phyloP scores from a whole-genome alignment of 345 rosid genomes.

The Chamaenerion angustifolium region DNA sequence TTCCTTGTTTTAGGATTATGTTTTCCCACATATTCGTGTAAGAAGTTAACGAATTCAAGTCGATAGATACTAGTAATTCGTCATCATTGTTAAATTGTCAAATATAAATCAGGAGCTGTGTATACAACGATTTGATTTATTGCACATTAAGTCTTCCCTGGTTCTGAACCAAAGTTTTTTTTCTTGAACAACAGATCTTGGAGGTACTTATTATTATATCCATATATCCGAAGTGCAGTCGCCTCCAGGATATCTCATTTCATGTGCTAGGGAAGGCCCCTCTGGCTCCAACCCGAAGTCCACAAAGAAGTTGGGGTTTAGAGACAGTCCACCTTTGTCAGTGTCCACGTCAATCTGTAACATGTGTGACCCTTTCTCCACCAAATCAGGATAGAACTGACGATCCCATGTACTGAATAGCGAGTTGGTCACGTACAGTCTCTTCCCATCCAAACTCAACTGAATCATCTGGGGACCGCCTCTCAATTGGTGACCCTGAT shows the following conservation, averaged over 20 bases:
- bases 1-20: too few relatives aligned
- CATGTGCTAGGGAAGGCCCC: constrained; percentile 85
- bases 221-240: constrained; percentile 95
- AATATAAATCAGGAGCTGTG: too few relatives aligned
- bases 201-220: too few relatives aligned
- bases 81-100: too few relatives aligned
- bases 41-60: too few relatives aligned
- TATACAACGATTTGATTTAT: too few relatives aligned
- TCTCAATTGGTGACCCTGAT: constrained; percentile 61
- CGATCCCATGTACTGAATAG: constrained; percentile 76
- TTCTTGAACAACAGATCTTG: too few relatives aligned
- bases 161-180: too few relatives aligned
- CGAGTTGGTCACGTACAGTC: constrained; percentile 84
- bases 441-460: constrained; percentile 79
- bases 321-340: constrained; percentile 52
- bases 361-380: constrained; percentile 84
- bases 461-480: constrained; percentile 96
- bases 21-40: too few relatives aligned
- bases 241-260: constrained; percentile 94
- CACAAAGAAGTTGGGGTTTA: constrained; percentile 63
- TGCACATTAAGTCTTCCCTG: too few relatives aligned
- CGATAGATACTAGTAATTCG: too few relatives aligned
- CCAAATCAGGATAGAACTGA: constrained; percentile 64
- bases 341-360: constrained; percentile 70
- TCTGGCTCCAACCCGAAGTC: constrained; percentile 75